Base-by-base conservation (phyloP, 768 basidiomycete species). In the Agaricus bisporus region DNA sequence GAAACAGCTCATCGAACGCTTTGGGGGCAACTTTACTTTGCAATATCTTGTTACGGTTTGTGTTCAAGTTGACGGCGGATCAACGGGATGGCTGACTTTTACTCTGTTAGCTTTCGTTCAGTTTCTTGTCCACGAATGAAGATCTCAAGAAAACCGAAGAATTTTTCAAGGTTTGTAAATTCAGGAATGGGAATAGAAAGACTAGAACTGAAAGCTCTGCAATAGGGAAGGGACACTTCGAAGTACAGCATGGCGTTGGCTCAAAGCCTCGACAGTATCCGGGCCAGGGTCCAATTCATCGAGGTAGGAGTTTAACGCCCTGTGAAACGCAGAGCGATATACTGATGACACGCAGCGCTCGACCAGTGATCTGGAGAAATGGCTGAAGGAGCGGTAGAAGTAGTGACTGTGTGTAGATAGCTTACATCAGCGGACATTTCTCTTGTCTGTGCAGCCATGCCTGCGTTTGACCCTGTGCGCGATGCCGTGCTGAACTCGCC, bases 401-500 rank as follows among this genome's bases (percentile, higher is more conserved):
- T 17, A n/a, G 38, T 6, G 38, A 17, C 3, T 28, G 41, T 43
- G 36, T 22, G 5, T 15, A 22, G 25, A 18, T 39, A 38, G 58
- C 54, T 66, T 66, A 66, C 61, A 60, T 66, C 64, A 66, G 64
- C 63, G 2, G 11, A 32, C 32, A 7, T 7, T 32, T 32, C 32
- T 32, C 45, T 32, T 25, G 14, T 29, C 35, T 14, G 35, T 17
- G 15, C n/a, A 28, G 11, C 44, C 44, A 84, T 85, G 84, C 83
- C 88, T 60, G 80, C 80, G 54, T 89, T 90, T 76, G 89, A 91
- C 77, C 88, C 89, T 62, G 88, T 91, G 57, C 80, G 89, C 67
- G 89, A 91, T 77, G 89, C 89, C 57, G 86, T 89, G 63, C 79
- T 87, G 61, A 88, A 88, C 69, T 87, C 86, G 41, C 88, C 88